Evolutionary conservation across 768 basidiomycete species (phyloP).

Genomic region (Harrya chromipes): DNA sequence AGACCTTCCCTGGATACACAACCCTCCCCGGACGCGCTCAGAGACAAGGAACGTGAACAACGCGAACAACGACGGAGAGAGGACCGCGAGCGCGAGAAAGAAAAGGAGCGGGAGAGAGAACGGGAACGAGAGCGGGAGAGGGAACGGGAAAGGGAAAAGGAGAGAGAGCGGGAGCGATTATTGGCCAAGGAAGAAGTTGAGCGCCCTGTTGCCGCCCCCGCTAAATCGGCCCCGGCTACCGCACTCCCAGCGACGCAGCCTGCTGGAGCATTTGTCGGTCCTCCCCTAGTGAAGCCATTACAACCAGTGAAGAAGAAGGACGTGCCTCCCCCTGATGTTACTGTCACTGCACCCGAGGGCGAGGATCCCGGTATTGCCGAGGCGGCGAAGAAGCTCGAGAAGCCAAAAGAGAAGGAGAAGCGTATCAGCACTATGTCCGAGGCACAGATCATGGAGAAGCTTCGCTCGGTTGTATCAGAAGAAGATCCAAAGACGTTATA

Average conservation of each 20-base stretch:
- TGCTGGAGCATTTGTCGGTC: constrained; percentile 50
- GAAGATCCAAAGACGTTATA: constrained; percentile 90
- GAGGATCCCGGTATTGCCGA: constrained; percentile 55
- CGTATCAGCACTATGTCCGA: constrained; percentile 96
- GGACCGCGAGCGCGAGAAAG: constrained; percentile 32
- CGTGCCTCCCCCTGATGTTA: constrained; percentile 38
- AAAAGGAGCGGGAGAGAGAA: constrained; percentile 37
- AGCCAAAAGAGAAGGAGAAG: constrained; percentile 61
- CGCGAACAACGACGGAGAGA: constrained; percentile 40
- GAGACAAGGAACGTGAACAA: constrained; percentile 37
- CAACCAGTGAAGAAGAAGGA: constrained; percentile 68
- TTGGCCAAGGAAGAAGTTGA: constrained; percentile 31
- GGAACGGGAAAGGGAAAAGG: constrained; percentile 30
- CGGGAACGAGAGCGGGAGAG: constrained; percentile 29
- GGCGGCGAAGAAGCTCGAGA: constrained; percentile 66
- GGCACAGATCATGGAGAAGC: constrained; percentile 97
- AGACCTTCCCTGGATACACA: constrained; percentile 32
- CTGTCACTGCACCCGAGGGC: constrained; percentile 48
- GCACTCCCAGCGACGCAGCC: constrained; percentile 44
- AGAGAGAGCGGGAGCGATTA: constrained; percentile 20
- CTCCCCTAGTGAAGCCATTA: constrained; percentile 69
- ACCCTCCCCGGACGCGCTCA: constrained; percentile 40
- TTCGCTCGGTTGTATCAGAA: constrained; percentile 80
- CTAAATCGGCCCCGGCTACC: constrained; percentile 43
- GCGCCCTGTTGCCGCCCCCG: constrained; percentile 42